These are phyloP conservation scores for Quercus agrifolia DNA, from an alignment of 306 rosid genomes.

Conservation along the genomic window DNA sequence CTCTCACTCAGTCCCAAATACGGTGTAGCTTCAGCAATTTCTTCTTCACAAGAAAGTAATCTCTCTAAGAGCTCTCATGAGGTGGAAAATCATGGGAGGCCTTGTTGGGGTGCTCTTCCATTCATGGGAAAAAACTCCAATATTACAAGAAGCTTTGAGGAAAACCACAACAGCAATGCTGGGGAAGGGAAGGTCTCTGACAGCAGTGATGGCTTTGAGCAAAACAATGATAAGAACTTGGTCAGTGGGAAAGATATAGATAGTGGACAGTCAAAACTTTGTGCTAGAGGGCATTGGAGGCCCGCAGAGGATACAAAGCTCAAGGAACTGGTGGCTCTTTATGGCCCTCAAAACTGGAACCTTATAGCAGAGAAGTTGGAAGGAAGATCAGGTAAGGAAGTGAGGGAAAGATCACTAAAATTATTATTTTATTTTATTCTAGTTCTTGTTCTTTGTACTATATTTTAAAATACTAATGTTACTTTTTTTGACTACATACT, in stretches of 20 bases:
- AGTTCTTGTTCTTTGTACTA: background rate
- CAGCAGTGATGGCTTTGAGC: slow-evolving; percentile 43
- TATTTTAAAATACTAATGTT: background rate
- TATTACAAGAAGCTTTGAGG: slow-evolving; percentile 44
- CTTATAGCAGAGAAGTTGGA: slow-evolving; percentile 91
- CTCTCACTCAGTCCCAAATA: slow-evolving; percentile 60
- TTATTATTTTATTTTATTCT: background rate
- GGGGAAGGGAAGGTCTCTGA: slow-evolving; percentile 50
- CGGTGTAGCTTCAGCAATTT: slow-evolving; percentile 33
- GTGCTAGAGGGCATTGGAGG: slow-evolving; percentile 99
- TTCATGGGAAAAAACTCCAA: slow-evolving; percentile 24
- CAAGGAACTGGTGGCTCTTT: slow-evolving; percentile 85
- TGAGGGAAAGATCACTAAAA: background rate
- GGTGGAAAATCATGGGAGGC: slow-evolving; percentile 29
- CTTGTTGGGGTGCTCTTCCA: slow-evolving; percentile 47
- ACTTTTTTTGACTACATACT: background rate
- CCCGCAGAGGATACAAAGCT: slow-evolving; percentile 97
- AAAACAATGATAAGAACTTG: slow-evolving; percentile 38
- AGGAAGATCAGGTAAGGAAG: slow-evolving; percentile 89
- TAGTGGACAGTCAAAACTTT: slow-evolving; percentile 67
- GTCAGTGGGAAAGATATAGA: slow-evolving; percentile 40
- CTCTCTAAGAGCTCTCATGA: slow-evolving; percentile 29
- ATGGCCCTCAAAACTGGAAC: slow-evolving; percentile 99
- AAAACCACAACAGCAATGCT: slow-evolving; percentile 29
- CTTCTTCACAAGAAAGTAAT: slow-evolving; percentile 50